A percentile compares a stretch with the other conserved stretches of the same genome.
These are phyloP conservation scores for Primulina eburnea DNA, from an alignment of 257 asterid species.

Conservation along the genomic window DNA sequence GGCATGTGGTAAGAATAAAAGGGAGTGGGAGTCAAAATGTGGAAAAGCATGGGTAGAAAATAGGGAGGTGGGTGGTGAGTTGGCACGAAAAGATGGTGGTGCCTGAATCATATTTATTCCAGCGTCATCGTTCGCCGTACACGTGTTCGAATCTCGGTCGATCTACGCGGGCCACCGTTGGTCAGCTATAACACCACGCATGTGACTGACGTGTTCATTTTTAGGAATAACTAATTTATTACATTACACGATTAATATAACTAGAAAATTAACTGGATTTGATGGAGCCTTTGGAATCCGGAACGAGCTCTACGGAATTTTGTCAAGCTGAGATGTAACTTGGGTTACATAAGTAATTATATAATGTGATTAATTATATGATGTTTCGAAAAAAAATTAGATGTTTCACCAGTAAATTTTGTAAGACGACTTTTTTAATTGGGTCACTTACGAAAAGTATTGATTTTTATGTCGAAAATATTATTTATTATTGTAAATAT, in stretches of 20 bases:
- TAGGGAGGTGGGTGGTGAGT: conserved; percentile 25
- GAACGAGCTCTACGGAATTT: too few relatives aligned
- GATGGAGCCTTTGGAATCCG: conserved; percentile 42
- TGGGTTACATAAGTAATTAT: too few relatives aligned
- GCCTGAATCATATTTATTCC: conserved; percentile 1
- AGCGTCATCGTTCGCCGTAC: conserved; percentile 10
- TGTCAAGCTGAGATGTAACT: too few relatives aligned
- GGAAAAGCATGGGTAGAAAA: not conserved
- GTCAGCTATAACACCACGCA: conserved; percentile 26
- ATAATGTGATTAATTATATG: too few relatives aligned
- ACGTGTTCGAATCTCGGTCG: conserved; percentile 30
- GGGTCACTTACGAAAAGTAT: too few relatives aligned
- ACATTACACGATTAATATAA: not conserved
- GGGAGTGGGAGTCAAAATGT: not conserved
- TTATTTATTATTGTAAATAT: too few relatives aligned
- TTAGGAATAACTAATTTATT: not conserved
- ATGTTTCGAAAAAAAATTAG: too few relatives aligned
- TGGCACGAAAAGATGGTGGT: conserved; percentile 29
- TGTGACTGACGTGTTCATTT: conserved; percentile 43
- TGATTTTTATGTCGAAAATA: too few relatives aligned
- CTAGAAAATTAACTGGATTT: conserved; percentile 27
- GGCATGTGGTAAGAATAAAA: too few relatives aligned
- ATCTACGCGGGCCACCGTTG: conserved; percentile 31
- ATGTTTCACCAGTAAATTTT: too few relatives aligned
- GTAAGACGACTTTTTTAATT: too few relatives aligned